Evolutionary conservation across 192 early-diverging fungal species (phyloP), one percentile per base, ranked within the genome.

Genomic region (Rhizophagus sp.): DNA sequence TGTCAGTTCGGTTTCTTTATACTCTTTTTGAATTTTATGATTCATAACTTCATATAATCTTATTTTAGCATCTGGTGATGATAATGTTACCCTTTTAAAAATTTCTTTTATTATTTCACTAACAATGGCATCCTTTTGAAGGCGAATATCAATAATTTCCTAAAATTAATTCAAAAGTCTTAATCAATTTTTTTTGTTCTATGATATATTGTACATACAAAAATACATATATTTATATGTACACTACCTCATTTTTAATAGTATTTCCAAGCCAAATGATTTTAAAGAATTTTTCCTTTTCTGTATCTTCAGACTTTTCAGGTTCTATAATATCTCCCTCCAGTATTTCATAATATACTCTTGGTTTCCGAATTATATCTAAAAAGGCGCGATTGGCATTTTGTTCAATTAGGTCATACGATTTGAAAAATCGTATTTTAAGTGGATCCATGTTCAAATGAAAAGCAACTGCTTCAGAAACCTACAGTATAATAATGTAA

Each of bases 271-370:
- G 85, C 81, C 86, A 94, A 11, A 82, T 88, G 8, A 97, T 86
- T 41, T 91, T 93, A 17, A 98, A 76, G 62, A 80, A 82, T 49
- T 91, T 88, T 83, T 96, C 96, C 39, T 79, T 91, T 74, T 98
- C 96, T 44, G 41, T 8, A 10, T 44, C 9, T 44, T 44, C 10
- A 1, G 41, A 1, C 10, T 44, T 44, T 44, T 1, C 41, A n/a
- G 97, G 84, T 83, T 99, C 96, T n/a, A 86, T 80, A 22, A 97
- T 86, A 50, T 90, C 87, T 25, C 96, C 87, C 49, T 96, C 94
- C 62, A 98, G 76, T 61, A 95, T 87, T 83, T 99, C 96, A 83
- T 97, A 99, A 75, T 87, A 89, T 9, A 99, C 41, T 44, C 0
- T 44, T 44, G 41, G 41, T 44, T 5, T 36, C 30, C 30, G 30